phyloP scores from a whole-genome alignment of 2,329 filamentous ascomycete species.

The Colletotrichum echinochloae region DNA sequence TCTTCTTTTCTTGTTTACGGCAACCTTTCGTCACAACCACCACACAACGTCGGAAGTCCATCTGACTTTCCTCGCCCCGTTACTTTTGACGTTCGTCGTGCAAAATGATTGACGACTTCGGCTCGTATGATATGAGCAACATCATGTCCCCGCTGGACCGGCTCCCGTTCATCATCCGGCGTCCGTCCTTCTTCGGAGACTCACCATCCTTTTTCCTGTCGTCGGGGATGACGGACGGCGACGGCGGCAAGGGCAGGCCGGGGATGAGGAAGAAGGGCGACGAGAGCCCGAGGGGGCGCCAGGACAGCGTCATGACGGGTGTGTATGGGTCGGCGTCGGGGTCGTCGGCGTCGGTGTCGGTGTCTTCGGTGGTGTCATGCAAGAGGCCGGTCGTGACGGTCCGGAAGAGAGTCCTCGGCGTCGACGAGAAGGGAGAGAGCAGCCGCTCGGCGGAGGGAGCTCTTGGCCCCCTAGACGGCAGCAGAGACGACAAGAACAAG shows the following conservation, averaged over 20 bases:
- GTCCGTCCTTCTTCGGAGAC: constrained; percentile 5
- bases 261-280: not conserved
- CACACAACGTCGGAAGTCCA: not conserved
- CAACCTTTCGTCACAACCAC: not conserved
- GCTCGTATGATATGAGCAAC: not conserved
- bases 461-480: too few species aligned
- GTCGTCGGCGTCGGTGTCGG: not conserved
- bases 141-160: not conserved
- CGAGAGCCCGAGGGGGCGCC: not conserved
- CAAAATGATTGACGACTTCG: not conserved
- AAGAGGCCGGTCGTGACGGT: constrained; percentile 3
- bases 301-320: constrained; percentile 15
- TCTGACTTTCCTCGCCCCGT: too few species aligned
- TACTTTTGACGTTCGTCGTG: not conserved
- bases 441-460: not conserved
- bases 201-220: not conserved
- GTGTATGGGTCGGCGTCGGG: not conserved
- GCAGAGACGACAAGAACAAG: not conserved
- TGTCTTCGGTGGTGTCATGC: not conserved
- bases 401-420: not conserved
- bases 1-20: not conserved
- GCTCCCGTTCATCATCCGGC: not conserved
- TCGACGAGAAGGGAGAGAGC: constrained; percentile 15
- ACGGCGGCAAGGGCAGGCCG: not conserved
- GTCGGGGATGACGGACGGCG: not conserved